Conservation (phyloP, 2,329 filamentous ascomycete species). For the Claviceps sp. region DNA sequence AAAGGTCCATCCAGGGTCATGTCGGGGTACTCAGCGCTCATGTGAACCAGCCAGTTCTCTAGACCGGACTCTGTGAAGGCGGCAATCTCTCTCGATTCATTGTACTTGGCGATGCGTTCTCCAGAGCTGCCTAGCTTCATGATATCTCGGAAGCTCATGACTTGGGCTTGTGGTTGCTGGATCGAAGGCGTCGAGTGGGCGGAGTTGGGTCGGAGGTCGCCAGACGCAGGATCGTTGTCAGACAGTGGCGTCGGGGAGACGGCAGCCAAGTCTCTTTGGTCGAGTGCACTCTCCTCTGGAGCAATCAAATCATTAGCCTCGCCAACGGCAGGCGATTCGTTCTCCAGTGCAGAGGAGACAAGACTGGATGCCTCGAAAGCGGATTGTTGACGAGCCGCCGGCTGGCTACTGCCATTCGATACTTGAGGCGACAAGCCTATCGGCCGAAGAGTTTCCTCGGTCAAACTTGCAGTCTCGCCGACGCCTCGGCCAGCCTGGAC, state of each 20-base stretch:
- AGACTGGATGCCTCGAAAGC: constrained; percentile 31
- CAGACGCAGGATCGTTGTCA: constrained; percentile 24
- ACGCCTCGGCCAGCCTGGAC: not conserved
- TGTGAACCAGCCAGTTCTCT: constrained; percentile 37
- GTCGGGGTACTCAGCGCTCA: constrained; percentile 34
- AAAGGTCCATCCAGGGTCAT: constrained; percentile 6
- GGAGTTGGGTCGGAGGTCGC: not conserved
- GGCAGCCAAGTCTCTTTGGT: constrained; percentile 20
- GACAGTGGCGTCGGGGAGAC: constrained; percentile 23
- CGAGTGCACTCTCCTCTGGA: constrained; percentile 30
- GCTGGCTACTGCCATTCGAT: not conserved
- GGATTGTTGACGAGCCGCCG: constrained; percentile 2
- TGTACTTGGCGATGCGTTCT: constrained; percentile 62
- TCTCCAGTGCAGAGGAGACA: constrained; percentile 24
- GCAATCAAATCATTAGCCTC: constrained; percentile 23
- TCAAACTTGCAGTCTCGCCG: not conserved
- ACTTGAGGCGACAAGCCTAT: not conserved
- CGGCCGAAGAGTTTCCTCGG: not conserved
- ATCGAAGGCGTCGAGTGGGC: constrained; percentile 6
- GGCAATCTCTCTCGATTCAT: constrained; percentile 58
- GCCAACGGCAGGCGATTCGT: constrained; percentile 11
- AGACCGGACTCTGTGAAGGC: constrained; percentile 63
- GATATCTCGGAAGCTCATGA: constrained; percentile 63
- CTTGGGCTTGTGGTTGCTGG: constrained; percentile 12
- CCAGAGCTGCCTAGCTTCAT: constrained; percentile 49